Conservation (phyloP, 176 grass and related monocot genomes). For the Puccinellia tenuiflora region DNA sequence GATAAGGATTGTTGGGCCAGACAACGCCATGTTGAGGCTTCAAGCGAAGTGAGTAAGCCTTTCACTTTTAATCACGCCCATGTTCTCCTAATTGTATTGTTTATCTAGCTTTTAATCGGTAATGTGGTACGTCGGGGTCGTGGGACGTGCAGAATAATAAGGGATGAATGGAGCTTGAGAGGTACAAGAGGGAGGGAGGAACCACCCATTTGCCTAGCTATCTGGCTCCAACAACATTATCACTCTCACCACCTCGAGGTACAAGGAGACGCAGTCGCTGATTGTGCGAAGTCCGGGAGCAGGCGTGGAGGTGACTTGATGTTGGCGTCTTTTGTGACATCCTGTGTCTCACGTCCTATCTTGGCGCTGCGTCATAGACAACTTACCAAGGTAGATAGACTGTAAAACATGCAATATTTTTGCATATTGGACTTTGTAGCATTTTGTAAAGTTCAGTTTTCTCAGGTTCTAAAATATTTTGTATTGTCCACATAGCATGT, state of each 20-base stretch:
- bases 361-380: too few relatives aligned
- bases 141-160: constrained; percentile 48
- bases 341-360: constrained; percentile 67
- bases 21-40: constrained; percentile 57
- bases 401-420: not conserved
- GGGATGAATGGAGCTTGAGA: constrained; percentile 64
- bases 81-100: not conserved
- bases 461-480: too few relatives aligned
- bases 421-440: not conserved
- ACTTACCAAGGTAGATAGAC: constrained; percentile 1
- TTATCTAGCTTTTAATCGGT: constrained; percentile 12
- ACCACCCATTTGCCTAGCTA: constrained; percentile 85
- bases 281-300: constrained; percentile 79
- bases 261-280: constrained; percentile 62
- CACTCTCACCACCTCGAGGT: constrained; percentile 78
- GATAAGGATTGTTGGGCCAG: constrained; percentile 48
- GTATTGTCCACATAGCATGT: too few relatives aligned
- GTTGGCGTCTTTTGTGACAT: constrained; percentile 90
- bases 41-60: constrained; percentile 47
- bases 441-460: not conserved
- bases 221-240: constrained; percentile 87
- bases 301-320: constrained; percentile 68
- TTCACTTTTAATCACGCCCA: not conserved
- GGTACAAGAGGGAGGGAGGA: constrained; percentile 44
- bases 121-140: constrained; percentile 65